These are phyloP conservation scores for Meira nashicola DNA, from an alignment of 1,284 basidiomycete species.

Conservation along the genomic window DNA sequence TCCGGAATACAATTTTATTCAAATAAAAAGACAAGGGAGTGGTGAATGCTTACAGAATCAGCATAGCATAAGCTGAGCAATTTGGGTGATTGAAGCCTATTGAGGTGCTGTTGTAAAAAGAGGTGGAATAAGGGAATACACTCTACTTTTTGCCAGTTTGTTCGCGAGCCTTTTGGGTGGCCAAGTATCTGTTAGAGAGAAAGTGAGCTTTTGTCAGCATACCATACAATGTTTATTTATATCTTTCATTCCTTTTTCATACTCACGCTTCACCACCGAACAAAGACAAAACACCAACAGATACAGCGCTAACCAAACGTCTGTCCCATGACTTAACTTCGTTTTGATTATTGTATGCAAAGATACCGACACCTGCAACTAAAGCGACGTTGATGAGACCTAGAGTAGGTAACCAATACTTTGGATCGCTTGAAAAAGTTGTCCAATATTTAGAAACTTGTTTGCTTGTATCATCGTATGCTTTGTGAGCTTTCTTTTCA, in stretches of 20 bases:
- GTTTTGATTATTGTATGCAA: constrained; percentile 46
- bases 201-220: background rate
- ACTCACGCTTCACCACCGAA: constrained; percentile 39
- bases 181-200: constrained; percentile 23
- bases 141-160: constrained; percentile 24
- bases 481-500: constrained; percentile 30
- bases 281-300: constrained; percentile 39
- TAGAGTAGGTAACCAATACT: constrained; percentile 46
- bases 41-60: too few species aligned
- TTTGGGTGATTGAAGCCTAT: too few species aligned
- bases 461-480: constrained; percentile 16
- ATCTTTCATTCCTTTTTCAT: background rate
- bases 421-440: constrained; percentile 41
- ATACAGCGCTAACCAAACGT: constrained; percentile 34
- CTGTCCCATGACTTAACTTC: constrained; percentile 39
- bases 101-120: too few species aligned
- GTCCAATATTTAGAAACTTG: constrained; percentile 35
- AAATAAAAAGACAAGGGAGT: too few species aligned
- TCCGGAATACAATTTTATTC: too few species aligned
- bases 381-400: constrained; percentile 41
- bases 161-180: constrained; percentile 33
- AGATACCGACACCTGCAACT: constrained; percentile 45
- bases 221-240: background rate
- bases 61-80: too few species aligned
- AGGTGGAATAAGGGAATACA: background rate